Evolutionary conservation across 1,284 basidiomycete genomes (phyloP).

Genomic region (Papiliotrema terrestris): DNA sequence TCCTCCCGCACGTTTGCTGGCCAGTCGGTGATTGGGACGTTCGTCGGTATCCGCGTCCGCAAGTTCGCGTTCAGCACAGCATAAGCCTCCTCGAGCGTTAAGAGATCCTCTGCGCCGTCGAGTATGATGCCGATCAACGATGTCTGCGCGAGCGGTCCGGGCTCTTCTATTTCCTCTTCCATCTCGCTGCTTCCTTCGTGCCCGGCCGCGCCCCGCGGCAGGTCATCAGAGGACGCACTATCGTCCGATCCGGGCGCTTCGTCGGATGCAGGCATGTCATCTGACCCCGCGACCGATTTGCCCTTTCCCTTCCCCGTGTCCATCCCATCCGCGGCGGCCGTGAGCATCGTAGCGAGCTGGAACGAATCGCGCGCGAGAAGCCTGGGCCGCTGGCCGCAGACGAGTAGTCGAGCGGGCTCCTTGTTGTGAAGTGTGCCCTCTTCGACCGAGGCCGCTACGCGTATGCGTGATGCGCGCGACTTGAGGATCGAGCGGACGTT

Average conservation of each 20-base stretch:
- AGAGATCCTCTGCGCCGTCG: slow-evolving; percentile 40
- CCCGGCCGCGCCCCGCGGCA: slow-evolving; percentile 2
- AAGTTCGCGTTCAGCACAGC: slow-evolving; percentile 27
- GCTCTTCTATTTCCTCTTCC: slow-evolving; percentile 34
- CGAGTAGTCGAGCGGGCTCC: slow-evolving; percentile 37
- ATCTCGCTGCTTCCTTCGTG: slow-evolving; percentile 15
- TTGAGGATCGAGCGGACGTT: slow-evolving; percentile 34
- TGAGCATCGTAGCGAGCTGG: slow-evolving; percentile 26
- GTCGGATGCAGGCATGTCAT: slow-evolving; percentile 23
- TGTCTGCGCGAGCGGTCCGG: slow-evolving; percentile 31
- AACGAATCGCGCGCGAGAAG: slow-evolving; percentile 34
- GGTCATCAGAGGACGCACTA: slow-evolving; percentile 13
- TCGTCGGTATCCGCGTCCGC: slow-evolving; percentile 15
- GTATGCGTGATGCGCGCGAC: slow-evolving; percentile 27
- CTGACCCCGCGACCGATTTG: slow-evolving; percentile 12
- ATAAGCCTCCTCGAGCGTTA: slow-evolving; percentile 46
- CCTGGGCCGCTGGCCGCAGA: slow-evolving; percentile 34
- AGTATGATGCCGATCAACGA: slow-evolving; percentile 40
- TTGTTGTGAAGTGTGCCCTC: slow-evolving; percentile 46
- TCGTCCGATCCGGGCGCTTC: slow-evolving; percentile 34
- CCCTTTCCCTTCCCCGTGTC: slow-evolving; percentile 10
- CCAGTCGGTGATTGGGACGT: background rate
- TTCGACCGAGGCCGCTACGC: slow-evolving; percentile 37
- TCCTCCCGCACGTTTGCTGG: slow-evolving; percentile 3
- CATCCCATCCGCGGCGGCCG: slow-evolving; percentile 15